Base-by-base conservation (phyloP, 768 basidiomycete genomes). In the Pleurotus eryngii region DNA sequence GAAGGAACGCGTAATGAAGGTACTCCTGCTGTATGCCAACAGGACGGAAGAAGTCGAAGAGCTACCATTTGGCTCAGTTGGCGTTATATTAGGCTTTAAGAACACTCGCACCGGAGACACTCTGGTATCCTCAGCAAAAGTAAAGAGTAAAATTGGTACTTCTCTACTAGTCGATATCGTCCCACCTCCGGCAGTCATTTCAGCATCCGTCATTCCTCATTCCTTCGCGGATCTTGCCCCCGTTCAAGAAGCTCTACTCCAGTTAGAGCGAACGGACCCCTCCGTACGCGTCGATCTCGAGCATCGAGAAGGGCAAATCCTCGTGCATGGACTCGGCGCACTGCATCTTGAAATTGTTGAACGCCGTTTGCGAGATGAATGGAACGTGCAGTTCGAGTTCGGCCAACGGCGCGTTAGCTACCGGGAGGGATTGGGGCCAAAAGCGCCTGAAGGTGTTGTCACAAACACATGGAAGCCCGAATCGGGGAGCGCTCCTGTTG, bases 291-390 rank as follows among this genome's bases (percentile, higher is more conserved):
- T 86, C 27, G 92, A 93, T 55, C 73, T 76, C 2, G 86, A 90
- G 56, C 39, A 54, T 26, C 18, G 20, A 4, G 92, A 95, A 61
- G 92, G 91, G 1, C 92, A 95, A 64, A 75, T 92, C 35, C 78
- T 95, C 27, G 79, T 92, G 1, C 90, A 94, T 62, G 92, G 92
- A 2, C 82, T 95, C 42, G 92, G 92, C 12, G 83, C 89, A 27
- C 78, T 95, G 11, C 92, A 95, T 66, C 80, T 95, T n/a, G 92
- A 95, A 69, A 93, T 95, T 56, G 79, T 93, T 8, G 90, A 91
- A 70, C 82, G 85, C n/a, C 81, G 93, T 43, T 74, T 95, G 24
- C 79, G 76, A 54, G 85, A 90, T 56, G 92, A 94, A 70, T 95
- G 89, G 87, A 79, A 82, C 30, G 89, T 75, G 30, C 77, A 81